Percentiles rank a stretch among this genome's conserved stretches.
phyloP scores from a whole-genome alignment of 2,329 filamentous ascomycete genomes.

The Furcasterigmium furcatum region DNA sequence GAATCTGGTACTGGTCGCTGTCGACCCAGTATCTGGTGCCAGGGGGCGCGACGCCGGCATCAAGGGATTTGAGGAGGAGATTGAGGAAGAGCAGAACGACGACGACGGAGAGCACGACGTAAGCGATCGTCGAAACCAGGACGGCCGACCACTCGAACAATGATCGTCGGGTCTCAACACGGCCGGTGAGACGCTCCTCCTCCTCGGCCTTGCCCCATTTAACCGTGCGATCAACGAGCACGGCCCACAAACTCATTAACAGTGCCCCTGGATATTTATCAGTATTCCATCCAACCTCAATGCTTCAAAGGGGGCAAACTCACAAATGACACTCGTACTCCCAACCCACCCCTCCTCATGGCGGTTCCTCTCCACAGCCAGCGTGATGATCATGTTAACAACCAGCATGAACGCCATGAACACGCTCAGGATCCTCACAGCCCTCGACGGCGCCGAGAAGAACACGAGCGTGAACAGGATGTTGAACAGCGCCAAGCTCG shows the following conservation, averaged over 20 bases:
- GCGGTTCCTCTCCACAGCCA: slow-evolving; percentile 70
- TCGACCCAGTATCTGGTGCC: slow-evolving; percentile 81
- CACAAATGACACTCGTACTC: slow-evolving; percentile 74
- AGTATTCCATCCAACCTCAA: not conserved
- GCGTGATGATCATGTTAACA: slow-evolving; percentile 74
- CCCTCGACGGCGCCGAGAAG: slow-evolving; percentile 79
- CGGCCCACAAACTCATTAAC: slow-evolving; percentile 73
- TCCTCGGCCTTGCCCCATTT: slow-evolving; percentile 91
- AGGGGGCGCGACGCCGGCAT: slow-evolving; percentile 69
- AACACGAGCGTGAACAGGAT: slow-evolving; percentile 78
- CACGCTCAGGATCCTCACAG: slow-evolving; percentile 70
- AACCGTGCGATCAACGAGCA: slow-evolving; percentile 77
- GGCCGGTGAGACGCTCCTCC: slow-evolving; percentile 87
- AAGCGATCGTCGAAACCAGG: slow-evolving; percentile 67
- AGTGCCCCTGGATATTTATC: slow-evolving; percentile 55
- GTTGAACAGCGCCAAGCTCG: slow-evolving; percentile 73
- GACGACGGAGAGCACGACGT: slow-evolving; percentile 65
- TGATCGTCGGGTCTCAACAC: slow-evolving; percentile 79
- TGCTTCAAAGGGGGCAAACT: slow-evolving; percentile 12
- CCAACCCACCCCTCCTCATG: slow-evolving; percentile 90
- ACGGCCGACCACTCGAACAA: slow-evolving; percentile 83
- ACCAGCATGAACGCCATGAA: slow-evolving; percentile 65
- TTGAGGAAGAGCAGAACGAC: slow-evolving; percentile 75
- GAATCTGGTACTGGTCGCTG: slow-evolving; percentile 78
- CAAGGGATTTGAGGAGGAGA: slow-evolving; percentile 74